Evolutionary conservation across 2,329 filamentous ascomycete genomes (phyloP).

Genomic region (Aspergillus sp.): DNA sequence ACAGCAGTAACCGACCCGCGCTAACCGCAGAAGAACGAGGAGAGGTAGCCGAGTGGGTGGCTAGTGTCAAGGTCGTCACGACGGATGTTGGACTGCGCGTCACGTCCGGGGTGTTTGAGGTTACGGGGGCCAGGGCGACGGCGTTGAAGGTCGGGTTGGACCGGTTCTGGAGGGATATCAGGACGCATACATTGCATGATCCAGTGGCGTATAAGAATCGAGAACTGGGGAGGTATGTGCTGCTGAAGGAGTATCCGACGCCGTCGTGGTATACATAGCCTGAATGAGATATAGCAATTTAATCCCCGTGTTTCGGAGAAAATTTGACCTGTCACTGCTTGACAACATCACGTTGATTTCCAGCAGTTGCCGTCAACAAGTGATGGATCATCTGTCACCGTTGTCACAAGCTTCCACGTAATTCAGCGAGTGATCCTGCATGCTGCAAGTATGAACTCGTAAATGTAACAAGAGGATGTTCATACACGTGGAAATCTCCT

Average conservation of each 20-base stretch:
- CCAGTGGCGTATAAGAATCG: conserved; percentile 67
- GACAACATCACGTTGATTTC: no score
- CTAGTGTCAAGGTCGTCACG: conserved; percentile 61
- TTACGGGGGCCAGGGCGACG: conserved; percentile 61
- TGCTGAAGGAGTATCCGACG: conserved; percentile 58
- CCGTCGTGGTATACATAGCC: conserved; percentile 63
- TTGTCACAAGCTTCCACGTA: no score
- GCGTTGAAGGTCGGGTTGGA: conserved; percentile 61
- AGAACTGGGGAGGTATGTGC: conserved; percentile 58
- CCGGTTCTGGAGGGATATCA: conserved; percentile 66
- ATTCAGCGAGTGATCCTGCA: no score
- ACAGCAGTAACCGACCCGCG: conserved; percentile 41
- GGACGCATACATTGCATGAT: conserved; percentile 66
- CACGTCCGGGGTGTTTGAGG: conserved; percentile 63
- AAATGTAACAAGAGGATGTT: no score
- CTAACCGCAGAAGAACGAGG: conserved; percentile 57
- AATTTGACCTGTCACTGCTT: no score
- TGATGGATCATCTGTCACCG: no score
- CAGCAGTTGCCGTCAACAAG: no score
- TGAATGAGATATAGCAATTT: no score
- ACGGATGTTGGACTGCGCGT: conserved; percentile 61
- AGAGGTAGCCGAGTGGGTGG: conserved; percentile 63
- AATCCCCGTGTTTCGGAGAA: no score
- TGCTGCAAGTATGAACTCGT: no score
- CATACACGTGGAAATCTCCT: no score